Conservation (phyloP, 2,329 filamentous ascomycete species). For the Niveomyces coronatus region DNA sequence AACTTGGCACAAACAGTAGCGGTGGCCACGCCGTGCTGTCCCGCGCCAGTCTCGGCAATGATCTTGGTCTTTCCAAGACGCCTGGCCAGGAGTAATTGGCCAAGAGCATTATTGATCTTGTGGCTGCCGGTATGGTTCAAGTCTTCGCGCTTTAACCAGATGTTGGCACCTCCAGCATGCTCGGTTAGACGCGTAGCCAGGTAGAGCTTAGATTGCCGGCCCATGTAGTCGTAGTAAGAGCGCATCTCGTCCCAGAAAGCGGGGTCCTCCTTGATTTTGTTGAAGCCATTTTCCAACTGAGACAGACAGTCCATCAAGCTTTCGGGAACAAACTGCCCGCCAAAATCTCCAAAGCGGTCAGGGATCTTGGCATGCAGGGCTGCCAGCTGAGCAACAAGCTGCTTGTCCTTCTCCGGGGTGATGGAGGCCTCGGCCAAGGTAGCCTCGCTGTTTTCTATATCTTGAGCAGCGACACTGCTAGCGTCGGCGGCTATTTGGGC, state of each 20-base stretch:
- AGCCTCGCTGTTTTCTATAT: conserved; percentile 62
- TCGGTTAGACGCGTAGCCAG: conserved; percentile 80
- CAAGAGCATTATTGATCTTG: conserved; percentile 98
- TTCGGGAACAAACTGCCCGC: conserved; percentile 95
- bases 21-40: conserved; percentile 95
- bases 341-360: conserved; percentile 87
- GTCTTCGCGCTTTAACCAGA: conserved; percentile 97
- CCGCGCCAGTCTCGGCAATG: conserved; percentile 94
- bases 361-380: conserved; percentile 73
- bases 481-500: conserved; percentile 12
- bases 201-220: conserved; percentile 84
- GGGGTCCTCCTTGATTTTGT: conserved; percentile 74
- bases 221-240: conserved; percentile 96
- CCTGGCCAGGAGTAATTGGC: conserved; percentile 78
- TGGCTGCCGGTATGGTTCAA: conserved; percentile 96
- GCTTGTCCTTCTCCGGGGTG: conserved; percentile 51
- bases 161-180: conserved; percentile 82
- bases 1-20: conserved; percentile 98
- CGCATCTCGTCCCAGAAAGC: conserved; percentile 96
- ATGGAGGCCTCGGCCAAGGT: conserved; percentile 50
- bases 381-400: conserved; percentile 74
- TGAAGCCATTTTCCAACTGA: conserved; percentile 85
- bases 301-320: conserved; percentile 94
- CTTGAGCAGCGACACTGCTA: conserved; percentile 38
- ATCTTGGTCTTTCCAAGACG: conserved; percentile 91